These are phyloP conservation scores for Pythium chondricola DNA, from an alignment of 352 stramenopile species.

Conservation along the genomic window DNA sequence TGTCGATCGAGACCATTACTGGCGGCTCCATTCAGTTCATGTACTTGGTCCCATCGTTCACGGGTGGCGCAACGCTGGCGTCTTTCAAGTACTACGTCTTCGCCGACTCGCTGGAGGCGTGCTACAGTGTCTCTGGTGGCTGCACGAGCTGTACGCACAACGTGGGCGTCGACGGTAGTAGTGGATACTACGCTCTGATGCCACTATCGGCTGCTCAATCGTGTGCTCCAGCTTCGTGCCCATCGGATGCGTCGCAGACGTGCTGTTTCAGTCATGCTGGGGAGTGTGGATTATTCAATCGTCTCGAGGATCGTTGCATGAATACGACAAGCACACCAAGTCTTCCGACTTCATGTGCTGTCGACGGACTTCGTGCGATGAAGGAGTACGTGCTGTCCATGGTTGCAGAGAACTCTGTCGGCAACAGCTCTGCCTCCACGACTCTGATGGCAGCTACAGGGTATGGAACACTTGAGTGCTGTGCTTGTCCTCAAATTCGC, in stretches of 20 bases:
- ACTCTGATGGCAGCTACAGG: slow-evolving; percentile 14
- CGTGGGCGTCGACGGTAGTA: neutral
- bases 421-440: slow-evolving; percentile 21
- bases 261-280: slow-evolving; percentile 19
- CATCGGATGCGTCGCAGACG: neutral
- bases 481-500: neutral
- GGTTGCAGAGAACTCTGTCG: slow-evolving; percentile 26
- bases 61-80: slow-evolving; percentile 21
- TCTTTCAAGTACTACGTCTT: slow-evolving; percentile 18
- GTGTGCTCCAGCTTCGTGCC: slow-evolving; percentile 7
- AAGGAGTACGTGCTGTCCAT: slow-evolving; percentile 30
- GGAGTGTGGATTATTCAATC: slow-evolving; percentile 19
- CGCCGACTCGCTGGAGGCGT: slow-evolving; percentile 22
- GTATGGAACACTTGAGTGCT: slow-evolving; percentile 9
- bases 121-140: slow-evolving; percentile 8
- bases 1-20: slow-evolving; percentile 11
- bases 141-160: slow-evolving; percentile 25
- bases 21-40: slow-evolving; percentile 28
- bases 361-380: slow-evolving; percentile 21
- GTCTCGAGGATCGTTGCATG: slow-evolving; percentile 13
- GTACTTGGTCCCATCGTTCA: slow-evolving; percentile 17
- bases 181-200: neutral
- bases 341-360: slow-evolving; percentile 10
- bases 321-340: neutral
- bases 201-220: neutral